Base-by-base conservation (phyloP, 345 rosid species). In the Anastatica hierochuntica region DNA sequence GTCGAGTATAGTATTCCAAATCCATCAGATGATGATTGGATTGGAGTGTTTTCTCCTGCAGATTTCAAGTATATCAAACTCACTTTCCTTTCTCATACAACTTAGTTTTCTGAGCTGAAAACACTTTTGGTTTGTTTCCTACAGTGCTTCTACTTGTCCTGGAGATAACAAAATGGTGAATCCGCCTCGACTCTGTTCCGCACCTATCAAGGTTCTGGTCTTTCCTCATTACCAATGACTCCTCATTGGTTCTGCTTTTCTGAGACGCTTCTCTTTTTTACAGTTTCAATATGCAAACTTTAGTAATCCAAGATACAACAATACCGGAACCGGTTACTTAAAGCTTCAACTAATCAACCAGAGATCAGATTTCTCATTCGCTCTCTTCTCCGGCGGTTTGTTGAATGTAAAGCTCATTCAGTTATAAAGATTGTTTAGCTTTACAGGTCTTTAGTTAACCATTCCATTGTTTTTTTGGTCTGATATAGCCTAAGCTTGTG, bases 1-100 rank as follows among this genome's bases (percentile, higher is more conserved):
- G 73, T 85, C 33, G 71, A 76, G 36, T 82, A 56, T 53, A 44
- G 43, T 43, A 75, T 73, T 53, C 74, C 74, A 3, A 69, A 64
- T 38, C 85, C 95, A 34, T 75, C 82, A 10, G 44, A 52, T 71
- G 82, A 76, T 74, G 85, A 85, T 56, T 80, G 95, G 87, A 77
- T 85, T 63, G 94, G 79, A 40, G 86, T 84, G 20, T 81, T 84
- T 73, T 84, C 94, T 44, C 87, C 89, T 56, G 74, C 81, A 45
- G 74, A 82, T 66, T 78, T 85, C 73, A 79, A 78, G 89, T 85
- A 66, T 24, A 51, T 34, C 8, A 39, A 21, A n/a, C n/a, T n/a
- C 14, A 24, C 27, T 14, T 23, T 36, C 14, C 31, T 37, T 34
- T n/a, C n/a, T n/a, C n/a, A n/a, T n/a, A 20, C 31, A 42, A 9